Evolutionary conservation across 495 filamentous ascomycete genomes (phyloP), one percentile per base, ranked within the genome.

Genomic region (Penicillium coprophilum): DNA sequence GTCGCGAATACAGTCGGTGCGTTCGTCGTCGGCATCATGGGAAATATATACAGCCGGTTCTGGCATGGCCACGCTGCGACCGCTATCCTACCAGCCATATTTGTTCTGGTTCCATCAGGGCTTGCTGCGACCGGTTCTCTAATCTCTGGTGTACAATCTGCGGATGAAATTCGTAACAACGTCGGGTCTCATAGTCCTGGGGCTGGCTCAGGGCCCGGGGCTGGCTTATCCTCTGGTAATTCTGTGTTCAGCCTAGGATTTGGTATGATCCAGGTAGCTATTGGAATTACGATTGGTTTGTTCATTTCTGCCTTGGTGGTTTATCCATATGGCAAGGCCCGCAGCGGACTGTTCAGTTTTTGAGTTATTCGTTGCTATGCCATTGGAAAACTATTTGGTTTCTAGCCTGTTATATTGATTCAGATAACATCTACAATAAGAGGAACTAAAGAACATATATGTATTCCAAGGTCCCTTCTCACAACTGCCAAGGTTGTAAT

Each of bases 61-160:
- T 81, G 86, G 65, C 86, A 92, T 66, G 90, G 89, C 3, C 82
- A 95, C 21, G 91, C 92, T 0, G 91, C 90, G 0, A 89, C 89
- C 0, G 87, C 89, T 12, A 87, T 97, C 63, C 71, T 96, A 1
- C 92, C 92, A 0, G 92, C 86, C 4, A 95, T 97, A 56, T 95
- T 96, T 63, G 89, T 96, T 5, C 87, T 92, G 50, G 92, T 97
- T 8, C 92, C 92, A 0, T 89, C 85, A 9, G 92, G 90, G 0
- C 78, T 97, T 8, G 90, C 92, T 1, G 91, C 89, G 3, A 80
- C 80, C 3, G 92, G 92, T 1, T 87, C 84, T 12, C 75, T 96
- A 57, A 77, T 97, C 21, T 82, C 82, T 27, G 92, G 92, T 23
- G 75, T 97, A 11, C 82, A 85, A 45, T 86, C 82, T 9, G 92